These are phyloP conservation scores for Peronospora farinosa DNA, from an alignment of 352 stramenopile genomes.

Conservation along the genomic window DNA sequence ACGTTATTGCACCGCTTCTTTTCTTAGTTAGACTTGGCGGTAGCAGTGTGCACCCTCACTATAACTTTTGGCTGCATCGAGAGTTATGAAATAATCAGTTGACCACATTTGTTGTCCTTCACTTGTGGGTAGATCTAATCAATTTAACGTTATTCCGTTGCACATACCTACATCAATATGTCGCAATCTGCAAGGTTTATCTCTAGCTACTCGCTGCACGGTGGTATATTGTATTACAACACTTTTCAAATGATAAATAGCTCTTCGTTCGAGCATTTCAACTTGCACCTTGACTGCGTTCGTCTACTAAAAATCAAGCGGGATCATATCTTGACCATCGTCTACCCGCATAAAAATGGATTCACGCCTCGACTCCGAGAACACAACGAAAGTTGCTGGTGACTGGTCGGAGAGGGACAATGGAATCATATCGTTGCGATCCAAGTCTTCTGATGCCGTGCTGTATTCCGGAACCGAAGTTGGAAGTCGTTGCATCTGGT, in stretches of 20 bases:
- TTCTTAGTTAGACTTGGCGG: too few relatives aligned
- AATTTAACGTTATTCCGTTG: too few relatives aligned
- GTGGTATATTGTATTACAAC: conserved; percentile 21
- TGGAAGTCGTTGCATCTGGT: conserved; percentile 18
- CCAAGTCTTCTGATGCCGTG: conserved; percentile 11
- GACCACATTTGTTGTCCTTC: too few relatives aligned
- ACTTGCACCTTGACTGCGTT: conserved; percentile 9
- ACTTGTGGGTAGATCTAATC: too few relatives aligned
- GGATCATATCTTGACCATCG: conserved; percentile 38
- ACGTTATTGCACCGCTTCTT: too few relatives aligned
- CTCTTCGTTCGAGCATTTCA: conserved; percentile 33
- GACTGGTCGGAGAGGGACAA: conserved; percentile 15
- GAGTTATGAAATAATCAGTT: too few relatives aligned
- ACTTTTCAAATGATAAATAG: conserved; percentile 33
- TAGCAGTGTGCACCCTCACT: too few relatives aligned
- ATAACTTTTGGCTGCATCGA: too few relatives aligned
- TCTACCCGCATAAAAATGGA: conserved; percentile 31
- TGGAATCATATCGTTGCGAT: conserved; percentile 32
- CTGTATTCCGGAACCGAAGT: conserved; percentile 18
- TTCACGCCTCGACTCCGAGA: conserved; percentile 31
- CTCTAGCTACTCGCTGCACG: background rate
- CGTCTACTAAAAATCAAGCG: conserved; percentile 30
- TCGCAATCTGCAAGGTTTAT: background rate
- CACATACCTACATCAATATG: background rate
- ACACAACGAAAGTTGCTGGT: conserved; percentile 26